Evolutionary conservation across 768 basidiomycete species (phyloP), one percentile per base, ranked within the genome.

Genomic region (Leccinum fibrillosum): DNA sequence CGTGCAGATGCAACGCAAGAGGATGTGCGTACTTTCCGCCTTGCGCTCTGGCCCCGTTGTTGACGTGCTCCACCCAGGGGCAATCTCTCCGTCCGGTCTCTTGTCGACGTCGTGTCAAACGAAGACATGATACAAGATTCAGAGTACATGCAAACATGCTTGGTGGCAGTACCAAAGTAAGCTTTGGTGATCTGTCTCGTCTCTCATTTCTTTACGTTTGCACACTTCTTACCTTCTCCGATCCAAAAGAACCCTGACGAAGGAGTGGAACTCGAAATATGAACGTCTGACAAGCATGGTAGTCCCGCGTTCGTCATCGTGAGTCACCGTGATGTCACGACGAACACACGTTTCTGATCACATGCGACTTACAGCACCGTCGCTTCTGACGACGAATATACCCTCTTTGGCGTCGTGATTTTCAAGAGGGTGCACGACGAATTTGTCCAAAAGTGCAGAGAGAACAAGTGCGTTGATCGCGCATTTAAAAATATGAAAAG

Each of bases 111-210:
- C 23, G 91, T 98, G 35, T 82, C 85, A 39, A 82, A 85, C 61
- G 86, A 89, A 8, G 83, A 97, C 69, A 83, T 97, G 67, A 80
- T 97, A 51, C 81, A 85, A 54, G 89, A 94, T 58, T 96, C 94
- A 3, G 97, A 99, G 69, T 98, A 94, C 70, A 77, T 98, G 64
- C 92, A 98, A 72, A 94, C 95, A 0, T 72, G 95, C 26, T 74
- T 98, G 7, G 93, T 98, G 6, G 95, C 94, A 6, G 93, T 98
- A 30, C 95, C 96, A 49, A 96, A 86, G 96, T 97, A 73, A 72
- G 62, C 82, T 71, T 57, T 56, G 56, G 39, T 48, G 61, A 57
- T 53, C 53, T 26, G 21, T 59, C 55, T 35, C 10, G 15, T 17
- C 45, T 55, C 45, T 21, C 42, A 21, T 57, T 37, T 57, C 39